Conservation (phyloP, 179 eudicot species). For the Camellia oleifera region DNA sequence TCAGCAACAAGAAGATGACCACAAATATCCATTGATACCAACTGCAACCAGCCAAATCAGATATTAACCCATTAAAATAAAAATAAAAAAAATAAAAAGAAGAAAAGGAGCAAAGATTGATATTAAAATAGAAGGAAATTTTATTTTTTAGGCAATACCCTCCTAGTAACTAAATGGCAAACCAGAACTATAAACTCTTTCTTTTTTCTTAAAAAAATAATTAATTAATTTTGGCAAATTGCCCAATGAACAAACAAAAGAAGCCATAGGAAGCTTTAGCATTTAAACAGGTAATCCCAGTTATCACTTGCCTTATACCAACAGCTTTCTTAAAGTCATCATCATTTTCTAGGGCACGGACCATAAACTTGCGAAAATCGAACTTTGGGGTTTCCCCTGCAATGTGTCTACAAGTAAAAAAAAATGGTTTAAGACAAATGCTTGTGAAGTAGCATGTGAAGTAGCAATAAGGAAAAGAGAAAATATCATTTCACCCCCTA, state of each 20-base stretch:
- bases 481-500: too few species aligned
- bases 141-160: not conserved
- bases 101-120: not conserved
- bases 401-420: too few species aligned
- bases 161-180: not conserved
- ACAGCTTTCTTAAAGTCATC: too few species aligned
- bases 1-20: conserved; percentile 82
- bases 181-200: not conserved
- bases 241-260: not conserved
- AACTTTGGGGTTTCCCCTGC: too few species aligned
- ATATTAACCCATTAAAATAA: conserved; percentile 5
- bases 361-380: too few species aligned
- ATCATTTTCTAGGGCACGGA: too few species aligned
- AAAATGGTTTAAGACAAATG: too few species aligned
- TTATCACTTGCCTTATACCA: too few species aligned
- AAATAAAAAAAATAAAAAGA: too few species aligned
- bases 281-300: not conserved
- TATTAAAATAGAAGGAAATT: not conserved
- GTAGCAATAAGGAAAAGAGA: not conserved
- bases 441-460: too few species aligned
- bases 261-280: not conserved
- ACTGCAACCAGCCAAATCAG: conserved; percentile 46
- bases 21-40: conserved; percentile 98
- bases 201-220: too few species aligned
- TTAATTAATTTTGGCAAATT: not conserved